phyloP scores from a whole-genome alignment of 1,139 yeast genomes.

The Hanseniaspora sp. region DNA sequence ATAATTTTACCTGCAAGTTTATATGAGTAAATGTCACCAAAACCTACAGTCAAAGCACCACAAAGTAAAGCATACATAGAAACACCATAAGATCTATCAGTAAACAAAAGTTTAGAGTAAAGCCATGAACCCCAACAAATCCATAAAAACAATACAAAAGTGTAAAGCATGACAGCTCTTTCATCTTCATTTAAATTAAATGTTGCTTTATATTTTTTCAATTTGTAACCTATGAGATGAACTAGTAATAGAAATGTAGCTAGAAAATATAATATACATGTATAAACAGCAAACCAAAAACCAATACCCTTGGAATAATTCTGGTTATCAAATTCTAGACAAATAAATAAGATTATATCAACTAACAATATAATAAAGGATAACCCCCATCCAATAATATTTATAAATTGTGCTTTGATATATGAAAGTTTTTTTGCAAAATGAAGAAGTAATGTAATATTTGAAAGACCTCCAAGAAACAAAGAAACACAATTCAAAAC shows the following conservation, averaged over 20 bases:
- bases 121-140: conserved; percentile 56
- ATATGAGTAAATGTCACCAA: conserved; percentile 58
- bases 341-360: conserved; percentile 35
- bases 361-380: conserved; percentile 45
- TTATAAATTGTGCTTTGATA: conserved; percentile 45
- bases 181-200: conserved; percentile 59
- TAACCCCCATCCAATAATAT: conserved; percentile 51
- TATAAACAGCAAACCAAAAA: conserved; percentile 64
- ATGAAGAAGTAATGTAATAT: conserved; percentile 53
- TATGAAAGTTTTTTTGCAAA: conserved; percentile 51
- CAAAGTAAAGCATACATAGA: conserved; percentile 62
- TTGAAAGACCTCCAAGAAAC: conserved; percentile 53
- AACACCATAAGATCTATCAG: conserved; percentile 44
- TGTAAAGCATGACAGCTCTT: conserved; percentile 60
- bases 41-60: conserved; percentile 64
- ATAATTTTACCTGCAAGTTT: conserved; percentile 46
- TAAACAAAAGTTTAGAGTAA: conserved; percentile 32
- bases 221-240: conserved; percentile 51
- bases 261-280: conserved; percentile 47
- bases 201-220: conserved; percentile 51
- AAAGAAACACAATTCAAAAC: conserved; percentile 53
- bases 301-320: conserved; percentile 42
- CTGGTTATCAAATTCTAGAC: conserved; percentile 21
- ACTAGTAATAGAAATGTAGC: conserved; percentile 44
- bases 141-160: conserved; percentile 57